Evolutionary conservation across 2,329 filamentous ascomycete species (phyloP), one percentile per base, ranked within the genome.

Genomic region (Coniochaeta hoffmannii): DNA sequence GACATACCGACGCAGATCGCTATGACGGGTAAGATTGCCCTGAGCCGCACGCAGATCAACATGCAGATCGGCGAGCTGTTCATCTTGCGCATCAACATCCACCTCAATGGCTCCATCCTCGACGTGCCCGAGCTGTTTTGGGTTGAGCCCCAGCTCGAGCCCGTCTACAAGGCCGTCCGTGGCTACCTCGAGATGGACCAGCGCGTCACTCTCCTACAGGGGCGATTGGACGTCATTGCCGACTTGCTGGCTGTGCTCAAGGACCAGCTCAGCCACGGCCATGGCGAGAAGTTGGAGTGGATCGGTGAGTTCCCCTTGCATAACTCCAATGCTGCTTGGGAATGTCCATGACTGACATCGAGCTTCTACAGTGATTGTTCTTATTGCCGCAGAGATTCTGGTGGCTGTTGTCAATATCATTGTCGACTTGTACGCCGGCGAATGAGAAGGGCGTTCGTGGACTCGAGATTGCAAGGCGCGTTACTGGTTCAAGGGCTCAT

Each of bases 11-110:
- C 89, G 9, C 89, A 96, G 70, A 96, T 99, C 63, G 93, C 94
- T 2, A 76, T 89, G 61, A 97, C 93, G 0, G 94, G 94, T 60
- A 94, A 92, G 66, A 94, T 99, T 66, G 87, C 89, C 55, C 83
- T 99, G 57, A 90, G 86, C 57, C 85, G 93, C 44, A 85, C 85
- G 57, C 86, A 97, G 69, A 97, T 99, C 77, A 97, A 97, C 77
- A 97, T 97, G 92, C 92, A 97, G 73, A 97, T 99, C 58, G 94
- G 94, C 69, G 92, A 99, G 74, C 83, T 99, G 54, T 99, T 99
- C 72, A 97, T 99, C 67, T 77, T 99, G 31, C 85, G 94, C 58
- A 97, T 99, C 75, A 97, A 94, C 70, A 97, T 99, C 66, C 95
- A 99, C 73, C 81, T 99, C 53, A 96, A 97, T 70, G 94, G 94